Evolutionary conservation across 1,284 basidiomycete species (phyloP).

Genomic region (Boletus sp.): DNA sequence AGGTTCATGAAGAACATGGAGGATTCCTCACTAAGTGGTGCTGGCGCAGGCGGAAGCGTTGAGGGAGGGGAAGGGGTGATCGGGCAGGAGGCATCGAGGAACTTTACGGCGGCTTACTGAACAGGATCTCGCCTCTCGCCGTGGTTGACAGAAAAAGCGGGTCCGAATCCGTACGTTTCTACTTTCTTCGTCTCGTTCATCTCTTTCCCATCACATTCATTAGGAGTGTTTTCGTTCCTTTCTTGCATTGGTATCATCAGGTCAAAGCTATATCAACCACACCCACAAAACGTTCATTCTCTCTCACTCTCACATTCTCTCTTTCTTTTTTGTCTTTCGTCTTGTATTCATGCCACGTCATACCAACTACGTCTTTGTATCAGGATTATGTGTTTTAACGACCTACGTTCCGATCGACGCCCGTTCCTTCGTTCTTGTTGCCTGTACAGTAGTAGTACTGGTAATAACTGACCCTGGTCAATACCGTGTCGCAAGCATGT

Average conservation of each 20-base stretch:
- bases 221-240: not conserved
- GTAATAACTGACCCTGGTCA: not conserved
- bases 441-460: conserved; percentile 13
- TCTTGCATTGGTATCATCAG: conserved; percentile 11
- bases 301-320: too few relatives aligned
- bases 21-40: conserved; percentile 13
- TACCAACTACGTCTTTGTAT: conserved; percentile 12
- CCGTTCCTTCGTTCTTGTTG: conserved; percentile 5
- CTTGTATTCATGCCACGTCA: conserved; percentile 19
- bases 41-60: not conserved
- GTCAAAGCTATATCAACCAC: conserved; percentile 14
- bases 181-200: not conserved
- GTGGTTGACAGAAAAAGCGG: conserved; percentile 6
- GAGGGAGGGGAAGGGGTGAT: conserved; percentile 40
- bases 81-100: conserved; percentile 45
- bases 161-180: not conserved
- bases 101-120: conserved; percentile 44
- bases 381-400: conserved; percentile 5
- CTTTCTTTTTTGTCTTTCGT: not conserved
- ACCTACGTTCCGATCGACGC: not conserved
- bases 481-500: conserved; percentile 13
- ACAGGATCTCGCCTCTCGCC: not conserved
- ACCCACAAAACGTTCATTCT: conserved; percentile 5
- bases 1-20: conserved; percentile 45
- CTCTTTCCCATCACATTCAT: conserved; percentile 10